phyloP scores from a whole-genome alignment of 2,329 filamentous ascomycete genomes.

The Calonectria hongkongensis region DNA sequence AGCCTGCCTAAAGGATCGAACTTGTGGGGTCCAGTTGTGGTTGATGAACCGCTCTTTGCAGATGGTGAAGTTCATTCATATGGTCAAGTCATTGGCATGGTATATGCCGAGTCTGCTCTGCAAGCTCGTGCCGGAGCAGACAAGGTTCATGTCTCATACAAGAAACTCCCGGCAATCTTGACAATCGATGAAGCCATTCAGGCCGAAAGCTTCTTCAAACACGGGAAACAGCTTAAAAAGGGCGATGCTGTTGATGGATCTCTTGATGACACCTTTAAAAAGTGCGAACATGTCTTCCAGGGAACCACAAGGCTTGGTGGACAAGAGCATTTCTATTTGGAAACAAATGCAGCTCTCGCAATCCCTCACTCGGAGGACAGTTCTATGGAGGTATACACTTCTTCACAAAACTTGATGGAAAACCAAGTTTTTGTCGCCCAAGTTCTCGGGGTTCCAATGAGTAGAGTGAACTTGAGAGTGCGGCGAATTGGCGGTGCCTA shows the following conservation, averaged over 20 bases:
- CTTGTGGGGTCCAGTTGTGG: conserved; percentile 31
- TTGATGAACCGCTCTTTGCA: conserved; percentile 32
- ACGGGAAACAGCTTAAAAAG: conserved; percentile 84
- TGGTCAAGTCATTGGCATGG: conserved; percentile 32
- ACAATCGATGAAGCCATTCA: conserved; percentile 94
- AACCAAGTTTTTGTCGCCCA: conserved; percentile 88
- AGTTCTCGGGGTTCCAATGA: conserved; percentile 85
- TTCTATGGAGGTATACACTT: conserved; percentile 90
- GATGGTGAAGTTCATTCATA: conserved; percentile 28
- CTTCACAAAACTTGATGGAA: conserved; percentile 91
- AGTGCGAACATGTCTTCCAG: conserved; percentile 84
- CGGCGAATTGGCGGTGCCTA: conserved; percentile 93
- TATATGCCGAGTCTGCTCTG: conserved; percentile 29
- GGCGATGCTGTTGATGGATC: conserved; percentile 72
- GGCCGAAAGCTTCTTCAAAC: conserved; percentile 88
- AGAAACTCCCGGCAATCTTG: conserved; percentile 79
- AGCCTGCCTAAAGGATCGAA: conserved; percentile 80
- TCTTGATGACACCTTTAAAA: conserved; percentile 79
- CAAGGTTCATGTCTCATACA: conserved; percentile 29
- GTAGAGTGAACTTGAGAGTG: conserved; percentile 88
- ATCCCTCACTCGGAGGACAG: conserved; percentile 91
- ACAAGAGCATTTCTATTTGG: conserved; percentile 94
- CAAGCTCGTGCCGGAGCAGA: conserved; percentile 37
- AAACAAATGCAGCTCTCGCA: conserved; percentile 86
- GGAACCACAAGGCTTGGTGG: conserved; percentile 89